A percentile compares a stretch with the other conserved stretches of the same genome.
Evolutionary conservation across 1,284 basidiomycete species (phyloP).

Genomic region (Porodaedalea pini): DNA sequence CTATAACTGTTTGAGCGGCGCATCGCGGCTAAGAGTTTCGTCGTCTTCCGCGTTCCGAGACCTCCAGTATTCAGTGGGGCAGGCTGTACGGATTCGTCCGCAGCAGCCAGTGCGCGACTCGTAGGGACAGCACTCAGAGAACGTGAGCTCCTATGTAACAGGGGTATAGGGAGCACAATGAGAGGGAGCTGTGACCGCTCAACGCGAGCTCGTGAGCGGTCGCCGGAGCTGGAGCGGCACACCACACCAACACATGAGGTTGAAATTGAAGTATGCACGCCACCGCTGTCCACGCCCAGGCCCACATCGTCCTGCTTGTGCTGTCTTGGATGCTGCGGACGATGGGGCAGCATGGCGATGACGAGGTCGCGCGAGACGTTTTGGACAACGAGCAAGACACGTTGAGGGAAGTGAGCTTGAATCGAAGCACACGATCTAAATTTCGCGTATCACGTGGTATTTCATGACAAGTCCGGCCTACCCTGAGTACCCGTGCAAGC

Average conservation of each 20-base stretch:
- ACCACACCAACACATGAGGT: background rate
- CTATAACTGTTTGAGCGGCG: constrained; percentile 12
- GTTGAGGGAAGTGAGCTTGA: background rate
- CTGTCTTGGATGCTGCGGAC: background rate
- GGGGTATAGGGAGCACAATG: background rate
- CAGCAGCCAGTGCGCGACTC: background rate
- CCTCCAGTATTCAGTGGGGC: background rate
- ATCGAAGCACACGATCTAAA: no score
- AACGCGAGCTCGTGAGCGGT: background rate
- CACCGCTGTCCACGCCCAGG: background rate
- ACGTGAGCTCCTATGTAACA: constrained; percentile 5
- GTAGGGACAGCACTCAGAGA: constrained; percentile 16
- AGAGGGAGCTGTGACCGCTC: background rate
- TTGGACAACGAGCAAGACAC: background rate
- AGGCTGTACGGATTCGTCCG: background rate
- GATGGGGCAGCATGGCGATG: background rate
- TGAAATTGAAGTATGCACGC: background rate
- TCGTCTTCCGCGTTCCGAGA: constrained; percentile 15
- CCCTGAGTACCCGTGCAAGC: no score
- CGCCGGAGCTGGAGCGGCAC: background rate
- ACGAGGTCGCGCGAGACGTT: no score
- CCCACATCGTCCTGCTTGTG: background rate
- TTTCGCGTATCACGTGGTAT: no score
- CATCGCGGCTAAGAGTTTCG: constrained; percentile 11
- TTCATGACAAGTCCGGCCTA: no score